phyloP scores from a whole-genome alignment of 768 basidiomycete species.

The Boletus sp. region DNA sequence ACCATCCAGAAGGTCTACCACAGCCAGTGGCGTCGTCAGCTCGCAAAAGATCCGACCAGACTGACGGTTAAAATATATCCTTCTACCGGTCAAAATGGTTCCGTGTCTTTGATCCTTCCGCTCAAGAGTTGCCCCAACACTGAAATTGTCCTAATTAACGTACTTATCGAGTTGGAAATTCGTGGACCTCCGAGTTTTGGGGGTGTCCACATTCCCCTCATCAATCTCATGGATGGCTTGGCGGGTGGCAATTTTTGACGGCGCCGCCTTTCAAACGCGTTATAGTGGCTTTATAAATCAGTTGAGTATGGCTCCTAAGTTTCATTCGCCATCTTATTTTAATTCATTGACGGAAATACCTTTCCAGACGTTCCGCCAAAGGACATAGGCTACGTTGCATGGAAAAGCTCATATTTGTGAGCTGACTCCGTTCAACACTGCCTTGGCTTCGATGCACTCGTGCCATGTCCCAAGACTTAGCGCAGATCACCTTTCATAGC shows the following conservation, averaged over 20 bases:
- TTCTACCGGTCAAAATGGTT: not conserved
- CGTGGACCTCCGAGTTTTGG: not conserved
- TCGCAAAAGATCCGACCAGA: not conserved
- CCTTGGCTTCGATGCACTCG: not conserved
- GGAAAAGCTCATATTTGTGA: not conserved
- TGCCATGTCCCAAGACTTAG: not conserved
- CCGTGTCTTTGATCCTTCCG: slow-evolving; percentile 1
- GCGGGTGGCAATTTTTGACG: not conserved
- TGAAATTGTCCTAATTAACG: not conserved
- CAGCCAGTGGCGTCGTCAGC: slow-evolving; percentile 1
- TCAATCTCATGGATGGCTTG: not conserved
- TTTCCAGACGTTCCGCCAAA: not conserved
- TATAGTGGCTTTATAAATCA: not conserved
- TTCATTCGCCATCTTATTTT: not conserved
- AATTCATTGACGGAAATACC: not conserved
- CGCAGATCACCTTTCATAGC: not conserved
- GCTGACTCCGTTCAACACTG: not conserved
- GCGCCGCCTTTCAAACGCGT: not conserved
- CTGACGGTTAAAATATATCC: not conserved
- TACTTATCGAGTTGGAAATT: not conserved
- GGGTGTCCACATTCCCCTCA: not conserved
- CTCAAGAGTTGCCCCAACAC: not conserved
- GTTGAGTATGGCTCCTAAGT: not conserved
- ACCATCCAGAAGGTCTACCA: slow-evolving; percentile 1
- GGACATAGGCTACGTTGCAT: not conserved